Evolutionary conservation across 2,329 filamentous ascomycete species (phyloP), one percentile per base, ranked within the genome.

Genomic region (Thielaviopsis ethacetica): DNA sequence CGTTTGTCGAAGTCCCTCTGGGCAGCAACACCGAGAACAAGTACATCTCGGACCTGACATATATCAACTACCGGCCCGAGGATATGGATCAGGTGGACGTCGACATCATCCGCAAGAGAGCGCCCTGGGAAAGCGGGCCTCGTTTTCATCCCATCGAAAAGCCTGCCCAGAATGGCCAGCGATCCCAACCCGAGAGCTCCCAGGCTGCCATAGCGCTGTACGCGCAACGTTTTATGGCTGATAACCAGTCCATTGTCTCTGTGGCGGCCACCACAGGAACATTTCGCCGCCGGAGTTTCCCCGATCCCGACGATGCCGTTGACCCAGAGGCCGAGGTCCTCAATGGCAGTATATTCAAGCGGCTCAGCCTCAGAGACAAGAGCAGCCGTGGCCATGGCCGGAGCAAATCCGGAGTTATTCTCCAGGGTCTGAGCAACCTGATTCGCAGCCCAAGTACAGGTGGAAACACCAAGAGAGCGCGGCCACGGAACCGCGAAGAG

Each of bases 261-360:
- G 73, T 79, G 62, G 77, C 82, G 15, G 84, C 84, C 19, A 88
- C 85, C 0, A 83, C 85, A 75, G 85, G 85, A 17, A 88, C 85
- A 1, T 54, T 49, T 12, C 77, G 81, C 6, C 78, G 83, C 50
- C 78, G 79, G 60, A 85, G 84, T 67, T 73, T 85, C 54, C 81
- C 83, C 1, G 82, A 77, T 63, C 24, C 49, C 24, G 55, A 54
- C 17, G 38, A 57, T 26, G 65, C 76, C 59, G 63, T 73, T 5
- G 83, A 86, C 59, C 70, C 82, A 27, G 82, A 73, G 22, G 63
- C 68, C 13, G 67, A 84, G 44, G 80, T 76, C 19, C 71, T 84
- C 9, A 78, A 77, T 58, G 81, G 82, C 24, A 82, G 76, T 60
- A 75, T 87, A 47, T 68, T 86, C 49, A 86, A 84, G 65, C 82